Conservation (phyloP, 306 rosid species). For the Hippophae gyantsensis region DNA sequence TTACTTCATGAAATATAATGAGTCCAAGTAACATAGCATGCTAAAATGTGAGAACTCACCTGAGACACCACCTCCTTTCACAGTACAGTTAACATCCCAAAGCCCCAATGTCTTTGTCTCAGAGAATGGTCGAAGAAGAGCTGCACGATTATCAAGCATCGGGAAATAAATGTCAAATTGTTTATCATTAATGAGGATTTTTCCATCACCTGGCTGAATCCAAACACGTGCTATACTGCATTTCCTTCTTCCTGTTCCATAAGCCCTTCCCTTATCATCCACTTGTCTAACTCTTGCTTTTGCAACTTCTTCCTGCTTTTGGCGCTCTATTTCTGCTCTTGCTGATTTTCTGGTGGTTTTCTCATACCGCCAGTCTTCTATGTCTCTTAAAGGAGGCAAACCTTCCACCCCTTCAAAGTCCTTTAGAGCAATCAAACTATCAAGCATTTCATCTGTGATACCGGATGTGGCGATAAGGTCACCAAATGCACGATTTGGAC, state of each 20-base stretch:
- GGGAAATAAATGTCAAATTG: constrained; percentile 91
- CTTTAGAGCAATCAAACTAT: constrained; percentile 79
- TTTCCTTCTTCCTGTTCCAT: constrained; percentile 95
- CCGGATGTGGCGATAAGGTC: constrained; percentile 88
- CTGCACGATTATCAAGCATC: constrained; percentile 87
- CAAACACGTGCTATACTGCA: constrained; percentile 94
- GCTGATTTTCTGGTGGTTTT: constrained; percentile 56
- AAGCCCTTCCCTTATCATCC: constrained; percentile 85
- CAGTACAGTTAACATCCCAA: constrained; percentile 80
- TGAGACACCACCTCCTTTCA: constrained; percentile 84
- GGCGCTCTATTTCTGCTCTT: constrained; percentile 83
- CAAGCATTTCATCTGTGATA: constrained; percentile 87
- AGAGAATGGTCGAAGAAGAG: constrained; percentile 86
- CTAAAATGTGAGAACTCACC: constrained; percentile 34
- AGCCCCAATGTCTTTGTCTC: constrained; percentile 93
- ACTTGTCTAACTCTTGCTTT: constrained; percentile 82
- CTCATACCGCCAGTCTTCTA: constrained; percentile 72
- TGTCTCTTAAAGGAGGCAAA: constrained; percentile 67
- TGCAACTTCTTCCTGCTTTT: constrained; percentile 82
- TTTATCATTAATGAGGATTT: constrained; percentile 65
- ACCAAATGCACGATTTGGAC: constrained; percentile 79
- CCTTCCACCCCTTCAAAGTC: constrained; percentile 72
- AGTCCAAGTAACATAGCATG: background rate
- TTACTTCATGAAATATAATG: background rate
- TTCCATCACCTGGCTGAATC: constrained; percentile 84